These are phyloP conservation scores for Desmodesmus armatus DNA, from an alignment of 139 green algal genomes.

Conservation along the genomic window DNA sequence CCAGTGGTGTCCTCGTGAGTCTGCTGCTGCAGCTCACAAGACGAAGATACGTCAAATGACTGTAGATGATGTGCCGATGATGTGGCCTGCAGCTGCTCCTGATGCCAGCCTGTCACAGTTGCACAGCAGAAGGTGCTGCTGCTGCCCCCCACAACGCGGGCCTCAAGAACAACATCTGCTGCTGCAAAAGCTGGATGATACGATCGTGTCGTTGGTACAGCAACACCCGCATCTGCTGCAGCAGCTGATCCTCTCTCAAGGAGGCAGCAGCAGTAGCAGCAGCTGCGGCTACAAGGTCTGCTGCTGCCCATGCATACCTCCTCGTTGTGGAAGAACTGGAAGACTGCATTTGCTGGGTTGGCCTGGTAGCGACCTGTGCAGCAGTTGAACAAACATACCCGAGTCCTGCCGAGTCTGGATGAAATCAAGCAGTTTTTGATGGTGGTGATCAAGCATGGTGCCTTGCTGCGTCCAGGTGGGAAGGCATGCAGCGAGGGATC, in stretches of 20 bases:
- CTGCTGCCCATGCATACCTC: conserved; percentile 74
- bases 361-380: neutral
- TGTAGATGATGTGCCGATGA: too few species aligned
- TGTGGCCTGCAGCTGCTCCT: neutral
- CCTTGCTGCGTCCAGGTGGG: too few species aligned
- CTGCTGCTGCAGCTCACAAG: too few species aligned
- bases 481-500: neutral
- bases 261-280: neutral
- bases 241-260: too few species aligned
- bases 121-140: neutral
- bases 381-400: neutral
- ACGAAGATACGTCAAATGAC: too few species aligned
- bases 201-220: neutral
- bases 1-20: too few species aligned
- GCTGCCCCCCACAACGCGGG: too few species aligned
- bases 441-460: too few species aligned
- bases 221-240: too few species aligned
- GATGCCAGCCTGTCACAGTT: too few species aligned
- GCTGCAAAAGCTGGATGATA: neutral
- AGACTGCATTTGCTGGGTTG: conserved; percentile 72
- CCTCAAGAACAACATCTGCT: too few species aligned
- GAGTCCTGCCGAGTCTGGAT: neutral
- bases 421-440: too few species aligned
- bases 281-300: neutral
- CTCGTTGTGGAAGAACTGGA: conserved; percentile 96